phyloP scores from a whole-genome alignment of 2,329 filamentous ascomycete genomes.

The Acarospora socialis region DNA sequence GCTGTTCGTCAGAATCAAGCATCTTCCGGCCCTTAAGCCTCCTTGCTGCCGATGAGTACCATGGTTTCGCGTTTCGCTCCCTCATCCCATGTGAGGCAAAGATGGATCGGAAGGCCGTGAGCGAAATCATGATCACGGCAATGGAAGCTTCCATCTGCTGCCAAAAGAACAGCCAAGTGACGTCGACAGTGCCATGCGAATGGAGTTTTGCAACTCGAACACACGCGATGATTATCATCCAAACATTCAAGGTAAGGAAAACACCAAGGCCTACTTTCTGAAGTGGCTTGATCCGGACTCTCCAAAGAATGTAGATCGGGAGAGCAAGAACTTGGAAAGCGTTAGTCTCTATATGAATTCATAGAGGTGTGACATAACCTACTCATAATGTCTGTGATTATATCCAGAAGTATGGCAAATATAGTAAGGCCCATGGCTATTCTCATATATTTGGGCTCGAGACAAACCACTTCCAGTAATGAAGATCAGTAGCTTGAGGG shows the following conservation, averaged over 20 bases:
- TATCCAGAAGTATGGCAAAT: slow-evolving; percentile 7
- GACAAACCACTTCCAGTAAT: no score
- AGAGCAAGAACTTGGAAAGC: slow-evolving; percentile 3
- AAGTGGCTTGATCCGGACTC: slow-evolving; percentile 9
- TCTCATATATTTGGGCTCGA: no score
- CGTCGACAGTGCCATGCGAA: slow-evolving; percentile 6
- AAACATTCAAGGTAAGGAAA: slow-evolving; percentile 11
- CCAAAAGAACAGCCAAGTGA: slow-evolving; percentile 11
- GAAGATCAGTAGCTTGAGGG: no score
- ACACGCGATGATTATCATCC: slow-evolving; percentile 9
- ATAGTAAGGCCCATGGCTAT: no score
- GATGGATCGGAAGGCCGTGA: slow-evolving; percentile 21
- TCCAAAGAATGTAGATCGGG: slow-evolving; percentile 12
- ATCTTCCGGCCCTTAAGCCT: no score
- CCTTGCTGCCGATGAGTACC: no score
- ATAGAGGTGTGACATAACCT: neutral
- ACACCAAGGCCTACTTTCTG: slow-evolving; percentile 12
- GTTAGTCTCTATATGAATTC: no score
- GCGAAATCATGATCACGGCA: slow-evolving; percentile 21
- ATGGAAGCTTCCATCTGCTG: slow-evolving; percentile 20
- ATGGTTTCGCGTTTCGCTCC: slow-evolving; percentile 36
- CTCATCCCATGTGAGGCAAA: no score
- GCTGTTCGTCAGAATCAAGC: no score
- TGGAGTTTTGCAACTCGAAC: slow-evolving; percentile 8
- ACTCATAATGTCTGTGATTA: slow-evolving; percentile 11